Evolutionary conservation across 2,329 filamentous ascomycete species (phyloP).

Genomic region (Diaporthe eres): DNA sequence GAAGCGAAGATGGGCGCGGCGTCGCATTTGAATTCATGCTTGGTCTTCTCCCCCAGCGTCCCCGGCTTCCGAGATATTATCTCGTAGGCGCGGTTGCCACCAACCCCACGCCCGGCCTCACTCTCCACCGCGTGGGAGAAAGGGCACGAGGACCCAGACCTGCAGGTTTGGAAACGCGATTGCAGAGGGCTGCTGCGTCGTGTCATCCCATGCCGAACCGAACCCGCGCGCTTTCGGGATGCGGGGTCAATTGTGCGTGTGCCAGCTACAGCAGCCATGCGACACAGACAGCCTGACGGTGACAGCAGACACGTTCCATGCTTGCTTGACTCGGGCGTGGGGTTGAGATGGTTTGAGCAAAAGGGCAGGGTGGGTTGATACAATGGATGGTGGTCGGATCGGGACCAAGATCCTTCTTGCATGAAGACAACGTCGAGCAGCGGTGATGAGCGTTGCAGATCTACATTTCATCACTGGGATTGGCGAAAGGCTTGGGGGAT

Average conservation of each 20-base stretch:
- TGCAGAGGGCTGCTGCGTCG: slow-evolving; percentile 5
- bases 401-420: slow-evolving; percentile 30
- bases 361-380: not conserved
- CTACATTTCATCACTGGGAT: slow-evolving; percentile 33
- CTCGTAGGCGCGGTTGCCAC: slow-evolving; percentile 30
- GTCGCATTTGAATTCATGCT: slow-evolving; percentile 6
- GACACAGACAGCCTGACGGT: slow-evolving; percentile 7
- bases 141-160: slow-evolving; percentile 20
- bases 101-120: slow-evolving; percentile 6
- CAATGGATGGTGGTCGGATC: slow-evolving; percentile 24
- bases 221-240: slow-evolving; percentile 10
- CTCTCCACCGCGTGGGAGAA: slow-evolving; percentile 5
- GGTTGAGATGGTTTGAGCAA: slow-evolving; percentile 15
- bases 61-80: slow-evolving; percentile 14
- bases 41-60: too few relatives aligned
- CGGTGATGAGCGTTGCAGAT: slow-evolving; percentile 32
- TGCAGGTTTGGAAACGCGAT: slow-evolving; percentile 27
- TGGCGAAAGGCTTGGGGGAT: slow-evolving; percentile 22
- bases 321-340: slow-evolving; percentile 29
- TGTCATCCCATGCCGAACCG: slow-evolving; percentile 9
- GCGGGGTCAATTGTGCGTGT: slow-evolving; percentile 6
- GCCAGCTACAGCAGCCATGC: slow-evolving; percentile 5
- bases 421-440: slow-evolving; percentile 16
- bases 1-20: not conserved
- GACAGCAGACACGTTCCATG: slow-evolving; percentile 24